Conservation (phyloP, 2,329 filamentous ascomycete genomes). For the Fusarium nelsonii region DNA sequence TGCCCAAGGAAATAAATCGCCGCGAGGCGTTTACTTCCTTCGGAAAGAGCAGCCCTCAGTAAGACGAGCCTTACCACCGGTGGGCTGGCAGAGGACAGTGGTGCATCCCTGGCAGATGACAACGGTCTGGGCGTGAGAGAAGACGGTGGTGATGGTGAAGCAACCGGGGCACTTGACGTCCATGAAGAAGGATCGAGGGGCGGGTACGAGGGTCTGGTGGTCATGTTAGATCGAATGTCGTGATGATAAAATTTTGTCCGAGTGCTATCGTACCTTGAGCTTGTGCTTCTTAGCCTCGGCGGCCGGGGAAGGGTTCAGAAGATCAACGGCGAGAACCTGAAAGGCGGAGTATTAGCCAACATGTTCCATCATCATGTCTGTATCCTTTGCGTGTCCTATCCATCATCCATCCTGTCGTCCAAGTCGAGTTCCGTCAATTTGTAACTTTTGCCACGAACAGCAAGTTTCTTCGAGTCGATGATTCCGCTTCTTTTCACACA, state of each 20-base stretch:
- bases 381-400: slow-evolving; percentile 28
- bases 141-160: slow-evolving; percentile 99
- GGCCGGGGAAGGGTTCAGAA: slow-evolving; percentile 98
- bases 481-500: slow-evolving; percentile 39
- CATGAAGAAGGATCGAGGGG: slow-evolving; percentile 99
- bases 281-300: slow-evolving; percentile 99
- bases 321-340: slow-evolving; percentile 99
- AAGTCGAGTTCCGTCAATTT: slow-evolving; percentile 35
- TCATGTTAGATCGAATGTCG: slow-evolving; percentile 44
- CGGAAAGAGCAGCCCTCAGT: slow-evolving; percentile 99
- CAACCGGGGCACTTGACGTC: slow-evolving; percentile 99
- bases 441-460: slow-evolving; percentile 35
- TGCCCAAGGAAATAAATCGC: slow-evolving; percentile 62
- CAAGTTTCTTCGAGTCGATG: slow-evolving; percentile 24
- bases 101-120: slow-evolving; percentile 99
- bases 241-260: slow-evolving; percentile 23
- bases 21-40: slow-evolving; percentile 86
- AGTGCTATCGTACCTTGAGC: slow-evolving; percentile 84
- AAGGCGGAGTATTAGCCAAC: slow-evolving; percentile 60
- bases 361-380: slow-evolving; percentile 39
- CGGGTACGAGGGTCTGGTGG: slow-evolving; percentile 87
- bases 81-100: slow-evolving; percentile 99
- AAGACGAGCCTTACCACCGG: slow-evolving; percentile 97
- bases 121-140: slow-evolving; percentile 99
- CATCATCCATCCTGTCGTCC: slow-evolving; percentile 18